These are phyloP conservation scores for Mortierella sp. DNA, from an alignment of 371 early-diverging fungal genomes.

Conservation along the genomic window DNA sequence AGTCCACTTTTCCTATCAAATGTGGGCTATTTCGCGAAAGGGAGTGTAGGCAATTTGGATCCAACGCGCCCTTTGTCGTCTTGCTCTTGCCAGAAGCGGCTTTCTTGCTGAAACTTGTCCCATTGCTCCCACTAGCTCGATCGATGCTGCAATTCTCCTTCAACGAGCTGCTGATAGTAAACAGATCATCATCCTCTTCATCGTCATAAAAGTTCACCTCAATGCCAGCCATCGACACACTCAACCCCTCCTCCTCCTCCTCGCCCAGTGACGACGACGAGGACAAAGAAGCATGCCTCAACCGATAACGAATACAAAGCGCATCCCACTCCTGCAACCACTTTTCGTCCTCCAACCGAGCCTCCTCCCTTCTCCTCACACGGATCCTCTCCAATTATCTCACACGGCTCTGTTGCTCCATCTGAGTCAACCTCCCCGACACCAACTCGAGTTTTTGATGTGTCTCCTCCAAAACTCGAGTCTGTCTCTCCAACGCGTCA, in stretches of 20 bases:
- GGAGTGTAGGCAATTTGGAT: too few species aligned
- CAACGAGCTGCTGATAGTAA: neutral
- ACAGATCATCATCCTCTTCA: neutral
- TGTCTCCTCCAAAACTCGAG: slow-evolving; percentile 34
- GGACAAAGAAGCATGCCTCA: neutral
- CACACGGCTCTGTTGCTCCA: slow-evolving; percentile 30
- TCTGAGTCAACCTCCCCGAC: slow-evolving; percentile 25
- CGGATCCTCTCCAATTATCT: slow-evolving; percentile 31
- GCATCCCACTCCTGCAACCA: slow-evolving; percentile 40
- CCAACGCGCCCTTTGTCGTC: too few species aligned
- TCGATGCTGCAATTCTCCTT: neutral
- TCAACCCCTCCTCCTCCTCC: neutral
- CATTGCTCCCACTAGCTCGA: neutral
- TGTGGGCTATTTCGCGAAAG: too few species aligned
- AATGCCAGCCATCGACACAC: neutral
- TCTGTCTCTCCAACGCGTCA: slow-evolving; percentile 33
- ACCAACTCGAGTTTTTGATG: slow-evolving; percentile 28
- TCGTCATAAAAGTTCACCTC: neutral
- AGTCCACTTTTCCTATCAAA: too few species aligned
- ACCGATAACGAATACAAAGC: slow-evolving; percentile 57
- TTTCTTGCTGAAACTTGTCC: too few species aligned
- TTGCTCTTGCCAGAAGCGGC: too few species aligned
- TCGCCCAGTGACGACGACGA: neutral
- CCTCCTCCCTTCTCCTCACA: slow-evolving; percentile 13
- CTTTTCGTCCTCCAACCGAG: slow-evolving; percentile 28